phyloP scores from a whole-genome alignment of 2,329 filamentous ascomycete species.

The Fusarium annulatum region DNA sequence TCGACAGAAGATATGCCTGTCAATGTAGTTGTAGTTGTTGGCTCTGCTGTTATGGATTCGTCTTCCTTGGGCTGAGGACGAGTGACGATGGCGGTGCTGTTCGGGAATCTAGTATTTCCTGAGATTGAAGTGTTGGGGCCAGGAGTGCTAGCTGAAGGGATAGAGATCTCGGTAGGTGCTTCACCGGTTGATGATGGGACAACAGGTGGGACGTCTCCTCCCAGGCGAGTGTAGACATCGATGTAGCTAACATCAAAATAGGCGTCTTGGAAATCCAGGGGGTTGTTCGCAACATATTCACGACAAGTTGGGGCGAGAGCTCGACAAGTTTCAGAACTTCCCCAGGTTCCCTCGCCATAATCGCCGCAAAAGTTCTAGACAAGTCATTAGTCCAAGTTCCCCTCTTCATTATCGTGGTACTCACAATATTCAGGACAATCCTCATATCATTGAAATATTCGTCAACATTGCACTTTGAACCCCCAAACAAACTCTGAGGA shows the following conservation, averaged over 20 bases:
- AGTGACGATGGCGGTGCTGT: not conserved
- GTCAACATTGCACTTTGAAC: constrained; percentile 71
- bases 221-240: constrained; percentile 55
- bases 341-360: constrained; percentile 69
- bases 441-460: constrained; percentile 74
- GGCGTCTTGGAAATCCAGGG: constrained; percentile 54
- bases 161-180: not conserved
- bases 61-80: not conserved
- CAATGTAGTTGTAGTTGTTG: constrained; percentile 45
- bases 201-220: constrained; percentile 8
- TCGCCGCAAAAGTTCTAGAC: constrained; percentile 77
- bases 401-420: constrained; percentile 1
- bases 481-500: constrained; percentile 77
- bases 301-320: constrained; percentile 57
- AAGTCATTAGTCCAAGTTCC: not conserved
- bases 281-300: constrained; percentile 60
- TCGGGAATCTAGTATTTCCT: not conserved
- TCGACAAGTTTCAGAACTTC: constrained; percentile 52
- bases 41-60: constrained; percentile 16
- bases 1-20: constrained; percentile 42
- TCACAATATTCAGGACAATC: constrained; percentile 76
- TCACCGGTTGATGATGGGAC: constrained; percentile 2
- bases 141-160: not conserved
- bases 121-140: not conserved
- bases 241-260: constrained; percentile 68